phyloP scores from a whole-genome alignment of 192 early-diverging fungal species.

The Haplosporangium gracile region DNA sequence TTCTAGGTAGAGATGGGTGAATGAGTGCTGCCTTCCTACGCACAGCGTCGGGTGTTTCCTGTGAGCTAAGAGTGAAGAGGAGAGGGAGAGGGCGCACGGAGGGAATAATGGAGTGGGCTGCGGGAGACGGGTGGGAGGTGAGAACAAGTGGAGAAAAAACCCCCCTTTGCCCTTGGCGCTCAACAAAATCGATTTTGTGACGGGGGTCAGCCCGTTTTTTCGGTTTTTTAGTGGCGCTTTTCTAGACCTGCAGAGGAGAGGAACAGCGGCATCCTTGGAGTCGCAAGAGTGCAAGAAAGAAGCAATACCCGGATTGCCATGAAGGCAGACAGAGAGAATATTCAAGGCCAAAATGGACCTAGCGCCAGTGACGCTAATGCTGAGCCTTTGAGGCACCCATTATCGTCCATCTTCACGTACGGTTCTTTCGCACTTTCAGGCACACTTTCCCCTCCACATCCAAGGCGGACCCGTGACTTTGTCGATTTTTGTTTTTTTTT shows the following conservation, averaged over 20 bases:
- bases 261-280: no score
- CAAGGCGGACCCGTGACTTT: background rate
- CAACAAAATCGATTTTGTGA: background rate
- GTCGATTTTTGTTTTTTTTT: background rate
- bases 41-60: background rate
- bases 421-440: no score
- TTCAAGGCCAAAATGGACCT: no score
- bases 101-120: no score
- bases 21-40: background rate
- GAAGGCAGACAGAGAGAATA: no score
- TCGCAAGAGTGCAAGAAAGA: no score
- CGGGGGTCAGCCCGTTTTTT: background rate
- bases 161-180: background rate
- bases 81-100: background rate
- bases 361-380: no score
- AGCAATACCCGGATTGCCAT: no score
- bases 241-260: no score
- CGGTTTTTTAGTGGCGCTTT: constrained; percentile 4
- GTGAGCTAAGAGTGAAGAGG: background rate
- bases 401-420: no score
- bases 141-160: background rate
- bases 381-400: no score
- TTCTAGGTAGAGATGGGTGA: background rate
- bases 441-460: no score
- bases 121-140: background rate